Evolutionary conservation across 1,284 basidiomycete genomes (phyloP).

Genomic region (Naganishia albida): DNA sequence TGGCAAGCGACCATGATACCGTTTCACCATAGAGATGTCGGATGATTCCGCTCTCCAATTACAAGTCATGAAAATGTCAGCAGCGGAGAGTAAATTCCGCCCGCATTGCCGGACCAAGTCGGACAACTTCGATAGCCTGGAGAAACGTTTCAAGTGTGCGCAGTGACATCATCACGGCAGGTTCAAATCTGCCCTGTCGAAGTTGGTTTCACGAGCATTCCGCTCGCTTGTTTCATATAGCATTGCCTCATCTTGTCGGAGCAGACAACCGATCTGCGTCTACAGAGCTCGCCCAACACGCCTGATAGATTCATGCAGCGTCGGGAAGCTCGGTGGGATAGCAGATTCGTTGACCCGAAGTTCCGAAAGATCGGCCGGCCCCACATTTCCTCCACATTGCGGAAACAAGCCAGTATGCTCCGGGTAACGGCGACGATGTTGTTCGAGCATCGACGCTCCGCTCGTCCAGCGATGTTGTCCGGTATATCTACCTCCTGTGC

Average conservation of each 20-base stretch:
- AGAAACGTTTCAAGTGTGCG: too few species aligned
- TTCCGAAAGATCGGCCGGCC: constrained; percentile 11
- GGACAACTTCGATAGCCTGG: background rate
- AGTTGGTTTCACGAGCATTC: background rate
- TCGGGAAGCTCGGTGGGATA: background rate
- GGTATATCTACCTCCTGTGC: background rate
- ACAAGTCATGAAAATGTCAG: background rate
- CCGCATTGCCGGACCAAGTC: background rate
- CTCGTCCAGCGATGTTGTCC: background rate
- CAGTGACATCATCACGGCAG: background rate
- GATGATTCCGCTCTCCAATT: background rate
- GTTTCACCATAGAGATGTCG: constrained; percentile 28
- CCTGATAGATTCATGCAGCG: background rate
- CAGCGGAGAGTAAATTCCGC: background rate
- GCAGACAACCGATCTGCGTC: background rate
- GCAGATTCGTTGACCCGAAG: background rate
- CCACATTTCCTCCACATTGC: constrained; percentile 18
- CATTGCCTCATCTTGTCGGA: too few species aligned
- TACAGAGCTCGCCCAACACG: too few species aligned
- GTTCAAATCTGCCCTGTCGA: background rate
- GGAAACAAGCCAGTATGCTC: constrained; percentile 1
- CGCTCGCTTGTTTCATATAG: too few species aligned
- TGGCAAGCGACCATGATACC: constrained; percentile 30
- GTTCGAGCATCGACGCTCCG: background rate
- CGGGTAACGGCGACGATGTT: constrained; percentile 11